Percentiles rank a stretch among this genome's conserved stretches.
phyloP scores from a whole-genome alignment of 306 rosid species.

The Luffa acutangula region DNA sequence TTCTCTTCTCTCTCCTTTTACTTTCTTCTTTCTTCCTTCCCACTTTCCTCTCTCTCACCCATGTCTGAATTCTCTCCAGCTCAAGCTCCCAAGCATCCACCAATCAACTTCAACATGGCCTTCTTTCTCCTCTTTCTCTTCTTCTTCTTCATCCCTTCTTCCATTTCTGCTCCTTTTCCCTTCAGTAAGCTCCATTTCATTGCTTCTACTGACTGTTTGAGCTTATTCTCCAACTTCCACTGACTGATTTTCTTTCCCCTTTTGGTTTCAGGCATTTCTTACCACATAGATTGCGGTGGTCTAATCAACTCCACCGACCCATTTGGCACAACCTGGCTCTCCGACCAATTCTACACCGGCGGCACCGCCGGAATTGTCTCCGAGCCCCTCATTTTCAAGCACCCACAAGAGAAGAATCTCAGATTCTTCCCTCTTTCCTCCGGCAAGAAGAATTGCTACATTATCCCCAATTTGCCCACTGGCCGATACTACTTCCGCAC shows the following conservation, averaged over 20 bases:
- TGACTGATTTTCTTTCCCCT: not conserved
- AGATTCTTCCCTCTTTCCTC: constrained; percentile 67
- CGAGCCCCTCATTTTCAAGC: constrained; percentile 64
- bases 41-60: not conserved
- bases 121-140: not conserved
- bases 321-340: constrained; percentile 55
- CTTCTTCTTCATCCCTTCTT: not conserved
- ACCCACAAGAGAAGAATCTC: constrained; percentile 70
- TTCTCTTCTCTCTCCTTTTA: constrained; percentile 1
- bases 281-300: constrained; percentile 77
- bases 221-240: constrained; percentile 12
- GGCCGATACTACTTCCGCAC: constrained; percentile 65
- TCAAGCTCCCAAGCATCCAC: not conserved
- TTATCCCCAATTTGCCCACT: constrained; percentile 39
- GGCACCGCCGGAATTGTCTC: constrained; percentile 59
- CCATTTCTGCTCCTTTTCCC: constrained; percentile 21
- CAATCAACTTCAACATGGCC: not conserved
- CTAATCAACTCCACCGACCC: constrained; percentile 46
- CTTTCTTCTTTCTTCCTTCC: not conserved
- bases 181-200: constrained; percentile 31
- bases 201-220: not conserved
- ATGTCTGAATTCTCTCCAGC: not conserved
- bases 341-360: constrained; percentile 83
- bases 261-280: constrained; percentile 36
- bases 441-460: constrained; percentile 91